A percentile compares a stretch with the other conserved stretches of the same genome.
Conservation (phyloP, 805 yeast species). For the Sporopachydermia lactativora region DNA sequence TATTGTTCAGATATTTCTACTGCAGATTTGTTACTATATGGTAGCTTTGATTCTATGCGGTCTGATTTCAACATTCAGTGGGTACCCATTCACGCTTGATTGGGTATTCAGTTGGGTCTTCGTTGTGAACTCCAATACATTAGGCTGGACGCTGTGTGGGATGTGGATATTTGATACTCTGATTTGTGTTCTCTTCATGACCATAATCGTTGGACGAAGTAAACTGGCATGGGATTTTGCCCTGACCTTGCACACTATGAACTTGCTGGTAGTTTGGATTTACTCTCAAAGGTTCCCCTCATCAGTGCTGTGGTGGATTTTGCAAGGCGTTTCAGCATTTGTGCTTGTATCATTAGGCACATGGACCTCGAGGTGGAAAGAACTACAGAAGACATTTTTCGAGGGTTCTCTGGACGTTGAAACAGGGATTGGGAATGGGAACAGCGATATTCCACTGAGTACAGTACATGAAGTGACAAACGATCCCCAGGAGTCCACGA, state of each 20-base stretch:
- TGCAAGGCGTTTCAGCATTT: slow-evolving; percentile 55
- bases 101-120: slow-evolving; percentile 77
- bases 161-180: slow-evolving; percentile 79
- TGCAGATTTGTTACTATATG: slow-evolving; percentile 68
- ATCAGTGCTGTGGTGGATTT: slow-evolving; percentile 69
- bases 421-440: slow-evolving; percentile 24
- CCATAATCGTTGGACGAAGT: slow-evolving; percentile 80
- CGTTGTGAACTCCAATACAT: slow-evolving; percentile 57
- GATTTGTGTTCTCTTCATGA: slow-evolving; percentile 71
- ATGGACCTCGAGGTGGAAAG: slow-evolving; percentile 86
- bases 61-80: slow-evolving; percentile 52
- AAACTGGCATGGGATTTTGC: slow-evolving; percentile 96
- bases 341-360: slow-evolving; percentile 73
- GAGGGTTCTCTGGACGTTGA: slow-evolving; percentile 64
- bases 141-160: slow-evolving; percentile 61
- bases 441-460: too few species aligned
- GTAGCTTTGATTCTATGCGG: slow-evolving; percentile 57
- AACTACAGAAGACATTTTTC: slow-evolving; percentile 77
- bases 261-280: slow-evolving; percentile 54
- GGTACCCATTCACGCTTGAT: slow-evolving; percentile 48
- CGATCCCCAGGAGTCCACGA: too few species aligned
- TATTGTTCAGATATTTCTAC: slow-evolving; percentile 55
- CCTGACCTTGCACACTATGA: slow-evolving; percentile 75
- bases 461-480: too few species aligned
- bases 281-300: slow-evolving; percentile 56